Percentiles rank a stretch among this genome's conserved stretches.
These are phyloP conservation scores for Lentinus brumalis DNA, from an alignment of 768 basidiomycete genomes.

Conservation along the genomic window DNA sequence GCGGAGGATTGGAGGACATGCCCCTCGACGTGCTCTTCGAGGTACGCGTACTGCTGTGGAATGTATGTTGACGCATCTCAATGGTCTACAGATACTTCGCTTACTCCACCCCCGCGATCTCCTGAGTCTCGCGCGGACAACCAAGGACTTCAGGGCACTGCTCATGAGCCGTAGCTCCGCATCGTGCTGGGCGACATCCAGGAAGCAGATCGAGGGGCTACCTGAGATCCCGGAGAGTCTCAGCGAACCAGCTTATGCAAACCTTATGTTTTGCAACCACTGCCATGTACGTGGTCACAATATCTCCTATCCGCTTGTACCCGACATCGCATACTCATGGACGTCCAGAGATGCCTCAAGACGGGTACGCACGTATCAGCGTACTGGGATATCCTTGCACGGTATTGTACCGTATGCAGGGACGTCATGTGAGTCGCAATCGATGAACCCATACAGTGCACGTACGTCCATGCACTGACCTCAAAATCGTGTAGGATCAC, in stretches of 20 bases:
- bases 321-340: not conserved
- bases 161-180: slow-evolving; percentile 9
- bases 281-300: slow-evolving; percentile 28
- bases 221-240: slow-evolving; percentile 12
- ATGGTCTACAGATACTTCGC: not conserved
- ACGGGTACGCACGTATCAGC: not conserved
- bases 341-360: slow-evolving; percentile 6
- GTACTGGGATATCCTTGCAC: slow-evolving; percentile 1
- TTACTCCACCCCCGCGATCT: not conserved
- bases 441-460: not conserved
- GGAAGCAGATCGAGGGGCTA: slow-evolving; percentile 1
- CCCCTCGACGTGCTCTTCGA: not conserved
- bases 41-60: not conserved
- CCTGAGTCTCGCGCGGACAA: slow-evolving; percentile 5
- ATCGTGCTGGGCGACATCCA: not conserved
- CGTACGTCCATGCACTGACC: not conserved
- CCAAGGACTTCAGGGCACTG: slow-evolving; percentile 3
- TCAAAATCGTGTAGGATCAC: not conserved
- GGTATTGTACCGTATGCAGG: slow-evolving; percentile 3
- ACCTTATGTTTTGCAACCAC: slow-evolving; percentile 29
- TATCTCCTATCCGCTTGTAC: not conserved
- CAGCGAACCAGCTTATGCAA: slow-evolving; percentile 18
- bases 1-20: not conserved
- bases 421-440: not conserved
- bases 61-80: not conserved